Evolutionary conservation across 192 early-diverging fungal genomes (phyloP), one percentile per base, ranked within the genome.

Genomic region (Coemansia asiatica): DNA sequence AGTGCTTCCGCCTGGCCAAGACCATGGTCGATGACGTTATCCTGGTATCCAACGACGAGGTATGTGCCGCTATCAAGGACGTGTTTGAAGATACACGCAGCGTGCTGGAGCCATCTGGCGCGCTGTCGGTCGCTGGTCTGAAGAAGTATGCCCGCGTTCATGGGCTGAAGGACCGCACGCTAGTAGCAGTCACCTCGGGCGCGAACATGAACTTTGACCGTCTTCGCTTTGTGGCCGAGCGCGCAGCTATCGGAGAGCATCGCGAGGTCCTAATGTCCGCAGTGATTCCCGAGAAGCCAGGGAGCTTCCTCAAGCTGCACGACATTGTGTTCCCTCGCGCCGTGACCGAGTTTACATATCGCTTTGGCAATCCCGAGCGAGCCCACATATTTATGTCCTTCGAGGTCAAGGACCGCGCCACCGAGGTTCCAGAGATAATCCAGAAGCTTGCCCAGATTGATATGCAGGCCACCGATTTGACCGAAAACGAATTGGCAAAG

Each of bases 181-280:
- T 89, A 60, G 87, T 99, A 19, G 87, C 91, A 6, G 83, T 96
- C 57, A 86, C 90, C 27, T 92, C 90, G 16, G 97, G 97, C 16
- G 97, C 97, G 40, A 99, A 99, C 83, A 97, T 98, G 89, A 96
- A 99, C 75, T 99, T 98, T 88, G 95, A 96, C 72, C 89, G 95
- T 1, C 83, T 99, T n/a, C 87, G 95, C 44, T 98, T 97, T 67
- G 95, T 99, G 1, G 94, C 95, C 16, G 95, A 99, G 72, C 90
- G 97, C 55, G 94, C 97, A 4, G 88, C 91, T 5, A 74, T 98
- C n/a, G 96, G 97, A 54, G 97, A 99, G 74, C 83, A 91, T 33
- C 83, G 74, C 49, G 97, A 99, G 74, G 97, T 89, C 2, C 85
- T 99, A n/a, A 83, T 94, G 28, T 90, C 87, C 2, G 92, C 94